phyloP scores from a whole-genome alignment of 139 green algal species.

The Chlorella sp. region DNA sequence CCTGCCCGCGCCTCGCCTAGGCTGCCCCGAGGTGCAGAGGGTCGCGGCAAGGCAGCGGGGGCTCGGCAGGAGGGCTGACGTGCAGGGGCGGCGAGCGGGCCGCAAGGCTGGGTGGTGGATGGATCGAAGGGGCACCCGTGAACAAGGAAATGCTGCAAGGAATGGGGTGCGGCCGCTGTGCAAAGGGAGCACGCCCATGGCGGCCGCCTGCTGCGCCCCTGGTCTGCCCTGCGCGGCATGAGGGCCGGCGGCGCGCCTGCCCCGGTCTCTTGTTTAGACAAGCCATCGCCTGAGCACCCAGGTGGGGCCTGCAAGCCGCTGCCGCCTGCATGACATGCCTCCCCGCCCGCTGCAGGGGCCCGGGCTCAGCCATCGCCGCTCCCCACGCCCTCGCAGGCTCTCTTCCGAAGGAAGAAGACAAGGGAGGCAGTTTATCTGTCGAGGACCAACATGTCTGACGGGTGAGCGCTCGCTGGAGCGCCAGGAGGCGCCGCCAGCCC shows the following conservation, averaged over 20 bases:
- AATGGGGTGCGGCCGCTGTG: no score
- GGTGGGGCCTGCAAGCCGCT: no score
- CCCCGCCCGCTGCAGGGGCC: no score
- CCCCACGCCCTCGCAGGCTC: constrained; percentile 22
- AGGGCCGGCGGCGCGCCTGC: not conserved
- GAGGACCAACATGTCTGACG: constrained; percentile 66
- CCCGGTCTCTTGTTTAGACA: not conserved
- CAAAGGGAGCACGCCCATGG: no score
- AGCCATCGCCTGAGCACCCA: not conserved
- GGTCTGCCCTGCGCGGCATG: not conserved
- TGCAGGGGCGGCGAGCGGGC: not conserved
- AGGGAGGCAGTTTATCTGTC: constrained; percentile 57
- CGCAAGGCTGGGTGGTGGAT: no score
- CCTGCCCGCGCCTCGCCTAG: not conserved
- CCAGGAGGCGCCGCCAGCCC: not conserved
- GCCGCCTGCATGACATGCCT: no score
- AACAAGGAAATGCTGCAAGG: no score
- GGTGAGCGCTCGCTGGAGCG: not conserved
- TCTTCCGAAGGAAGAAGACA: constrained; percentile 58
- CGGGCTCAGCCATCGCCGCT: not conserved
- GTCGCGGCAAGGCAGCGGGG: no score
- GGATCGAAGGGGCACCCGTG: no score
- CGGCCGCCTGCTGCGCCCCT: no score
- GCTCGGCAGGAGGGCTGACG: not conserved
- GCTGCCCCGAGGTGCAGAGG: no score